Base-by-base conservation (phyloP, 1,284 basidiomycete species). In the Ganoderma boninense region DNA sequence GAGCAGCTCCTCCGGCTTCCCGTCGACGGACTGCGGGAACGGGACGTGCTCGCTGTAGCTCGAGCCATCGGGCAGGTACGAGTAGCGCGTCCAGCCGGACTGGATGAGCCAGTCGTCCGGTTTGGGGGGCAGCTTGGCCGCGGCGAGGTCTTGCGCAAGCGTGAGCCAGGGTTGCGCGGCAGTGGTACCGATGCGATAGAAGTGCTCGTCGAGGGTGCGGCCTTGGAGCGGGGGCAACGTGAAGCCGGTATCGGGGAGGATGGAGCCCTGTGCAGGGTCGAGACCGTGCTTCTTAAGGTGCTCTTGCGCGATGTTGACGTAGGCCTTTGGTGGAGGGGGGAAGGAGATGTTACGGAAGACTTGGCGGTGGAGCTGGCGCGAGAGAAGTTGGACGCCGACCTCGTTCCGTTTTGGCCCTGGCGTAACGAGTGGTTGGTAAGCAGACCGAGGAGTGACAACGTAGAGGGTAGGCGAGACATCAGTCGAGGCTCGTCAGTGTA, bases 71-170 rank as follows among this genome's bases (percentile, higher is more conserved):
- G 85, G 72, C 62, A 83, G 82, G 77, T 88, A 84, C 77, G 90
- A 78, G 80, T 99, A 99, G 76, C 93, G 92, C 1, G 95, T 97
- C 97, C 98, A 99, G 8, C 98, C 97, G 0, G 95, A 88, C 73
- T 89, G 87, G 29, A 92, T 82, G 40, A 91, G 87, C 92, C 96
- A 99, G 44, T 87, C 79, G 14, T 93, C 89, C 0, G 90, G 92
- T 71, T 86, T 86, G 0, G 91, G 89, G 2, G 93, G 92, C 0
- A 96, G 80, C 11, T 85, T 70, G 38, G 82, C 77, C 0, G 81
- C 76, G 0, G 91, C 87, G 71, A 97, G 91, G 5, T 84, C 80
- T 64, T 91, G 87, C 1, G 97, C 92, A 70, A 97, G 86, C 4
- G 86, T 82, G 8, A 97, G 86, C 89, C 95, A 98, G 0, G 97